Evolutionary conservation across 2,329 filamentous ascomycete genomes (phyloP).

Genomic region (Fusarium haematococcum): DNA sequence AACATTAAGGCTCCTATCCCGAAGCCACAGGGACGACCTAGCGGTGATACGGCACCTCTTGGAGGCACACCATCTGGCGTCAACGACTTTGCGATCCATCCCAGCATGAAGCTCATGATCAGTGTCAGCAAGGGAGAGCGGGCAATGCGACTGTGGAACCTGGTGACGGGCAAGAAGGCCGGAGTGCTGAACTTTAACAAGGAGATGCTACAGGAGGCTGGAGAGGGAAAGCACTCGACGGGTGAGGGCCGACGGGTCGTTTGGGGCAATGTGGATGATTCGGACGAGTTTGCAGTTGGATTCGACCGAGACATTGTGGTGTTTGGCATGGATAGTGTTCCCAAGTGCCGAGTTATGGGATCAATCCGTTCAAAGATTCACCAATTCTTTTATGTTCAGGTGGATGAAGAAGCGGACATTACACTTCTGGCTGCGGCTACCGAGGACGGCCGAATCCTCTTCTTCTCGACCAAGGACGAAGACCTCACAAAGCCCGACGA

Average conservation of each 20-base stretch:
- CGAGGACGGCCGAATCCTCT: constrained; percentile 87
- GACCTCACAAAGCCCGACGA: constrained; percentile 57
- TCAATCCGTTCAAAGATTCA: constrained; percentile 83
- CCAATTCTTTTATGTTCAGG: constrained; percentile 77
- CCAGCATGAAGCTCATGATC: constrained; percentile 96
- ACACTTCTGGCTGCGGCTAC: constrained; percentile 81
- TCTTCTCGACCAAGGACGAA: constrained; percentile 77
- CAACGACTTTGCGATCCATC: constrained; percentile 95
- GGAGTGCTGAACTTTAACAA: constrained; percentile 88
- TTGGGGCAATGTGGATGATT: constrained; percentile 79
- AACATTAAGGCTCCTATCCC: constrained; percentile 90
- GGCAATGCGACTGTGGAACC: constrained; percentile 94
- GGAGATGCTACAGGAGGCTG: constrained; percentile 77
- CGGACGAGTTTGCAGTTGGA: constrained; percentile 86
- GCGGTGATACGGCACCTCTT: constrained; percentile 87
- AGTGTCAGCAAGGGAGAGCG: constrained; percentile 90
- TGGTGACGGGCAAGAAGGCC: constrained; percentile 96
- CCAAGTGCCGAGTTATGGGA: constrained; percentile 79
- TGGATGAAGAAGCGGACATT: constrained; percentile 56
- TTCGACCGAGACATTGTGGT: constrained; percentile 89
- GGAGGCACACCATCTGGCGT: constrained; percentile 88
- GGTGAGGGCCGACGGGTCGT: constrained; percentile 86
- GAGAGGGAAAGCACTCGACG: constrained; percentile 79
- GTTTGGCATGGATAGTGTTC: constrained; percentile 89
- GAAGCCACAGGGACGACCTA: constrained; percentile 82